These are phyloP conservation scores for Fusarium nurragi DNA, from an alignment of 2,329 filamentous ascomycete species.

Conservation along the genomic window DNA sequence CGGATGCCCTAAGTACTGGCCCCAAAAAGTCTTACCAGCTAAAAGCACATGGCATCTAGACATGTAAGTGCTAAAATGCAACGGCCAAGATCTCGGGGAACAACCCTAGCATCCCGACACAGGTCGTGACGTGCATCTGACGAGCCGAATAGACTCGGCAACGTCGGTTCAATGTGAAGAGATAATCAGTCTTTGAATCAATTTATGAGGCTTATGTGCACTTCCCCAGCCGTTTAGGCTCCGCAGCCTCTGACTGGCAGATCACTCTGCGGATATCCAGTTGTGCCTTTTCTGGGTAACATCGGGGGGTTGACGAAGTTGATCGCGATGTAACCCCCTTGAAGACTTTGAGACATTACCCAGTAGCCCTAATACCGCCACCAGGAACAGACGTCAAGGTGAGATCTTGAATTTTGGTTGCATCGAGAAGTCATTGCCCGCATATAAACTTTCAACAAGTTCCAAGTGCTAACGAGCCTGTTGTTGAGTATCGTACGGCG, in stretches of 20 bases:
- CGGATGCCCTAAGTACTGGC: background rate
- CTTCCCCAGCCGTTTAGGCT: constrained; percentile 21
- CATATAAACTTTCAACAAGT: background rate
- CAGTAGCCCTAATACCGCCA: constrained; percentile 26
- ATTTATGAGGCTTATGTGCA: constrained; percentile 32
- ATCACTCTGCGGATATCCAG: constrained; percentile 1
- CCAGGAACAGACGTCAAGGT: constrained; percentile 29
- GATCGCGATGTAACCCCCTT: constrained; percentile 33
- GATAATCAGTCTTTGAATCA: constrained; percentile 3
- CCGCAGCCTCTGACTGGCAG: constrained; percentile 1
- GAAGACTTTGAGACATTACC: constrained; percentile 23
- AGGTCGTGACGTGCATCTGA: constrained; percentile 33
- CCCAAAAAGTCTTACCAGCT: constrained; percentile 1
- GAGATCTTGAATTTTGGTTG: constrained; percentile 10
- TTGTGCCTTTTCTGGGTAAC: constrained; percentile 23
- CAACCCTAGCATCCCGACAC: constrained; percentile 6
- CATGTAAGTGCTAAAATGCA: constrained; percentile 9
- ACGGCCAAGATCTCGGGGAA: constrained; percentile 22
- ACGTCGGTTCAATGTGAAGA: background rate
- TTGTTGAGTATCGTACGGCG: background rate
- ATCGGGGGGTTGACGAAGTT: constrained; percentile 16
- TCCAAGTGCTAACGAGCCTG: background rate
- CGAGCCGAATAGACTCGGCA: constrained; percentile 1
- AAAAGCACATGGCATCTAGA: constrained; percentile 15
- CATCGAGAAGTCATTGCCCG: background rate